These are phyloP conservation scores for Euclidium syriacum DNA, from an alignment of 345 rosid genomes.

Conservation along the genomic window DNA sequence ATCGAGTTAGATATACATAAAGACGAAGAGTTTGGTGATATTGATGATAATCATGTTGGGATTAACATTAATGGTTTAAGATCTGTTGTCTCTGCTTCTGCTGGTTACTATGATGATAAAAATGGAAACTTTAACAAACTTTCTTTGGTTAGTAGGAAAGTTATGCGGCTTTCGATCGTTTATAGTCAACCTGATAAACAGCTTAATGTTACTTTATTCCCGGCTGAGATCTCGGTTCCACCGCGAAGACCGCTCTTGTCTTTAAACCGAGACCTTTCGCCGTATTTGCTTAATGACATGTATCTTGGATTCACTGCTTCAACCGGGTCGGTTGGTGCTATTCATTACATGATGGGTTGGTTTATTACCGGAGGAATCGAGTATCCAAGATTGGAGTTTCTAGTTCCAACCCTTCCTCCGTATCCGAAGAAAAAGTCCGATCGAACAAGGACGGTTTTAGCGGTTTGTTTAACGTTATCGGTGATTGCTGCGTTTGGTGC, in stretches of 20 bases:
- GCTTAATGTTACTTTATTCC: constrained; percentile 46
- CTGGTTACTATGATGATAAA: constrained; percentile 35
- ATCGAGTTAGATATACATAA: constrained; percentile 49
- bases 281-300: constrained; percentile 33
- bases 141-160: constrained; percentile 14
- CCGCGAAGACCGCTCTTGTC: constrained; percentile 46
- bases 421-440: constrained; percentile 38
- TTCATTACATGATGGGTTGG: constrained; percentile 58
- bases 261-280: constrained; percentile 34
- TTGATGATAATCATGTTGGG: constrained; percentile 55
- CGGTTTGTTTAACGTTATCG: not conserved
- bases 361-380: constrained; percentile 33
- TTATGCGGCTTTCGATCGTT: constrained; percentile 49
- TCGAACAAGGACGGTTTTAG: constrained; percentile 26
- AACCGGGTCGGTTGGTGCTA: constrained; percentile 33
- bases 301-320: constrained; percentile 60
- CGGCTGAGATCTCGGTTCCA: constrained; percentile 10
- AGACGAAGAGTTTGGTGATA: constrained; percentile 36
- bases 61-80: constrained; percentile 44
- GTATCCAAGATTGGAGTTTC: constrained; percentile 28
- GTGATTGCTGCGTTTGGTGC: constrained; percentile 15
- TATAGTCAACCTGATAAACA: constrained; percentile 36
- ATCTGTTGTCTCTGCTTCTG: constrained; percentile 33
- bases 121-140: constrained; percentile 18
- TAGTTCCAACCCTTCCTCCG: constrained; percentile 36